These are phyloP conservation scores for Centrapalus pauciflorus DNA, from an alignment of 129 eudicot species.

Conservation along the genomic window DNA sequence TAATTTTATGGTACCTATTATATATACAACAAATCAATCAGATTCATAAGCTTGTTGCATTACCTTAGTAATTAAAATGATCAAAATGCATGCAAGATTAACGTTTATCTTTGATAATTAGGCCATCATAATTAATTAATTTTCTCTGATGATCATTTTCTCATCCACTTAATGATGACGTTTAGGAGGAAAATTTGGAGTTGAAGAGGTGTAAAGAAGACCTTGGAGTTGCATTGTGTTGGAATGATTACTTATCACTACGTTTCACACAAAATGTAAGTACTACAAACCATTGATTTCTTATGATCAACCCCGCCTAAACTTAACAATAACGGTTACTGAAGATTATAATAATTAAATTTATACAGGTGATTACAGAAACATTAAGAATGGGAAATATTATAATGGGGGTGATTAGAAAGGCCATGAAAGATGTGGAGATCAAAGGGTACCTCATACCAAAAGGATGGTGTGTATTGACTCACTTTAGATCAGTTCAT, in stretches of 20 bases:
- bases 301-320: not conserved
- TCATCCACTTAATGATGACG: conserved; percentile 19
- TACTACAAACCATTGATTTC: not conserved
- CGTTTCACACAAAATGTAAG: conserved; percentile 82
- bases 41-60: not conserved
- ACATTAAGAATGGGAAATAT: conserved; percentile 86
- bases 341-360: not conserved
- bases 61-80: not conserved
- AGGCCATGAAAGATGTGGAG: conserved; percentile 86
- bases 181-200: conserved; percentile 81
- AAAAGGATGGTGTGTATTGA: conserved; percentile 85
- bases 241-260: conserved; percentile 80
- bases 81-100: conserved; percentile 1
- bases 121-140: conserved; percentile 20
- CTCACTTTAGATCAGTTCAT: conserved; percentile 88
- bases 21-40: not conserved
- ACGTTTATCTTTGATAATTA: conserved; percentile 1
- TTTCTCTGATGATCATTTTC: conserved; percentile 11
- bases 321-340: not conserved
- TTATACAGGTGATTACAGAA: conserved; percentile 74
- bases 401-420: conserved; percentile 86
- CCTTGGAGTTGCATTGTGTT: conserved; percentile 44
- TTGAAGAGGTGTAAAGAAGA: conserved; percentile 65
- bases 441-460: conserved; percentile 84
- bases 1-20: not conserved